These are phyloP conservation scores for Gossypium schwendimanii DNA, from an alignment of 441 rosid species.

Conservation along the genomic window DNA sequence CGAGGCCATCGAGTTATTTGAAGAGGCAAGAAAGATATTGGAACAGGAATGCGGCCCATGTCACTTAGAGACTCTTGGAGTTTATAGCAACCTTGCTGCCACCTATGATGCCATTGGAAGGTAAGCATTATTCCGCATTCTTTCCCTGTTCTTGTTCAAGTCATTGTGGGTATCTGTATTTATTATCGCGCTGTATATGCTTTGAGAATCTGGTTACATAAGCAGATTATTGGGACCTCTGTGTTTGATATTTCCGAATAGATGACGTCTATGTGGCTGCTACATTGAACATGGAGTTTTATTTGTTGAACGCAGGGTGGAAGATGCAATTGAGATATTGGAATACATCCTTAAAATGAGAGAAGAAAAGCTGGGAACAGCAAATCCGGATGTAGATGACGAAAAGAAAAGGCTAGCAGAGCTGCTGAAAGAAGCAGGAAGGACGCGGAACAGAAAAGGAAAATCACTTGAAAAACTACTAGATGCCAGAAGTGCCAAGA, in stretches of 20 bases:
- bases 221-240: not conserved
- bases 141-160: not conserved
- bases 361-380: conserved; percentile 37
- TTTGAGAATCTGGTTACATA: no score
- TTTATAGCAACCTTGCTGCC: conserved; percentile 38
- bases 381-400: conserved; percentile 29
- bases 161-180: not conserved
- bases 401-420: conserved; percentile 35
- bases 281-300: not conserved
- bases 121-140: conserved; percentile 11
- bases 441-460: conserved; percentile 25
- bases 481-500: conserved; percentile 20
- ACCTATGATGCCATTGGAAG: conserved; percentile 44
- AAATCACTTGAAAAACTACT: conserved; percentile 35
- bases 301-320: conserved; percentile 24
- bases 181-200: no score
- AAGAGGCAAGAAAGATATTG: conserved; percentile 29
- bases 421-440: conserved; percentile 38
- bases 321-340: conserved; percentile 39
- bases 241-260: not conserved
- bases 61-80: conserved; percentile 36
- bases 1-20: conserved; percentile 34
- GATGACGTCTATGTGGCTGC: not conserved
- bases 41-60: conserved; percentile 36
- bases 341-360: conserved; percentile 32